Evolutionary conservation across 2,329 filamentous ascomycete species (phyloP).

Genomic region (Colletotrichum tanaceti): DNA sequence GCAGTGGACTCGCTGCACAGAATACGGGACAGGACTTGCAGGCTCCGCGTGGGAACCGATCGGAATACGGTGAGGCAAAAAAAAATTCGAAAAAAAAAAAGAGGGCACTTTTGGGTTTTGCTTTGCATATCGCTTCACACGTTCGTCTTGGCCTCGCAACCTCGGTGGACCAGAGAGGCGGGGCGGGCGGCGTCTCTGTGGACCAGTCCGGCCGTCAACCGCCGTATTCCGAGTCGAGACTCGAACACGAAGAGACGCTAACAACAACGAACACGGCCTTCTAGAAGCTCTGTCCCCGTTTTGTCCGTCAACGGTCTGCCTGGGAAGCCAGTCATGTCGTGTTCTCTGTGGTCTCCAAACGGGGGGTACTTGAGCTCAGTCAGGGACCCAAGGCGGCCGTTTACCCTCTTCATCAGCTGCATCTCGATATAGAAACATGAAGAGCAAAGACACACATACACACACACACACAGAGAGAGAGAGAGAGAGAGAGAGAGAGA

Average conservation of each 20-base stretch:
- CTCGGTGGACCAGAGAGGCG: constrained; percentile 1
- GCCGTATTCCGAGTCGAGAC: constrained; percentile 1
- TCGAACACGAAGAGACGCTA: constrained; percentile 6
- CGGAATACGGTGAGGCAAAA: constrained; percentile 18
- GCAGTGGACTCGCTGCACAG: constrained; percentile 1
- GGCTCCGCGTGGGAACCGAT: neutral
- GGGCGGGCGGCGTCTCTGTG: neutral
- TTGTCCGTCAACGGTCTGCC: neutral
- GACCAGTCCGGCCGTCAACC: neutral
- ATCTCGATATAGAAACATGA: neutral
- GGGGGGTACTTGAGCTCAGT: neutral
- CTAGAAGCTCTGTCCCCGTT: constrained; percentile 8
- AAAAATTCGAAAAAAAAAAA: neutral
- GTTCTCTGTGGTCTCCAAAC: neutral
- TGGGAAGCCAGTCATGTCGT: neutral
- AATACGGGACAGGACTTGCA: constrained; percentile 15
- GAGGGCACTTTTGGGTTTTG: neutral
- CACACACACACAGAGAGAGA: too few relatives aligned
- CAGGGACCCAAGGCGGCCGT: constrained; percentile 11
- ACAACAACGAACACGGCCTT: constrained; percentile 4
- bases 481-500: too few relatives aligned
- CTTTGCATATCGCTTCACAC: neutral
- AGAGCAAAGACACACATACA: neutral
- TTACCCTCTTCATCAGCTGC: constrained; percentile 17
- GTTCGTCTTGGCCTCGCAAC: constrained; percentile 18